Conservation (phyloP, 2,329 filamentous ascomycete species). For the Claviceps citrina region DNA sequence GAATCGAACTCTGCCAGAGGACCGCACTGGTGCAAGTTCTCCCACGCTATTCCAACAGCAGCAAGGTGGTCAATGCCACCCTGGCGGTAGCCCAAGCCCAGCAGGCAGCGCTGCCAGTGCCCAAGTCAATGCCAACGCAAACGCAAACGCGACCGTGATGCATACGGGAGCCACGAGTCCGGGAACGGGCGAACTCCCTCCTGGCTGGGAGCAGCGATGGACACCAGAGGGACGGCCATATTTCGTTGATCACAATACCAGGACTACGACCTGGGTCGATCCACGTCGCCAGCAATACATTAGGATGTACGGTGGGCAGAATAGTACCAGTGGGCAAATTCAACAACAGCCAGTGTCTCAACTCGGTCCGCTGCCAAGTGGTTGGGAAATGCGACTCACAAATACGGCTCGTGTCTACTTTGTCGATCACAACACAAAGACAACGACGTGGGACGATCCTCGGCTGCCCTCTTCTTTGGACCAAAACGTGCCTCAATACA, state of each 20-base stretch:
- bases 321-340: constrained; percentile 70
- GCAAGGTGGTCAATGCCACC: constrained; percentile 27
- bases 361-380: constrained; percentile 83
- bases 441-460: constrained; percentile 97
- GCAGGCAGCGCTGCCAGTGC: constrained; percentile 8
- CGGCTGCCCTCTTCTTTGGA: constrained; percentile 88
- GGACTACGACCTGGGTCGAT: constrained; percentile 97
- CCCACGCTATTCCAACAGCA: constrained; percentile 53
- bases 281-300: constrained; percentile 96
- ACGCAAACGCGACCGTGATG: constrained; percentile 62
- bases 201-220: constrained; percentile 90
- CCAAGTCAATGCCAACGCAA: constrained; percentile 18
- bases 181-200: constrained; percentile 83
- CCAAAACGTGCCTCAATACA: constrained; percentile 97
- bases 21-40: constrained; percentile 84
- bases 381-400: constrained; percentile 98
- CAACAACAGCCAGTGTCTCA: constrained; percentile 97
- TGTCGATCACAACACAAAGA: constrained; percentile 98
- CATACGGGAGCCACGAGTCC: constrained; percentile 85
- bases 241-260: constrained; percentile 96
- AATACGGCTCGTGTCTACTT: constrained; percentile 98
- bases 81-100: constrained; percentile 15
- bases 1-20: constrained; percentile 88
- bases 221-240: constrained; percentile 91
- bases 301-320: constrained; percentile 84